A percentile compares a stretch with the other conserved stretches of the same genome.
These are phyloP conservation scores for Jamesozyma rosinii DNA, from an alignment of 805 yeast species.

Conservation along the genomic window DNA sequence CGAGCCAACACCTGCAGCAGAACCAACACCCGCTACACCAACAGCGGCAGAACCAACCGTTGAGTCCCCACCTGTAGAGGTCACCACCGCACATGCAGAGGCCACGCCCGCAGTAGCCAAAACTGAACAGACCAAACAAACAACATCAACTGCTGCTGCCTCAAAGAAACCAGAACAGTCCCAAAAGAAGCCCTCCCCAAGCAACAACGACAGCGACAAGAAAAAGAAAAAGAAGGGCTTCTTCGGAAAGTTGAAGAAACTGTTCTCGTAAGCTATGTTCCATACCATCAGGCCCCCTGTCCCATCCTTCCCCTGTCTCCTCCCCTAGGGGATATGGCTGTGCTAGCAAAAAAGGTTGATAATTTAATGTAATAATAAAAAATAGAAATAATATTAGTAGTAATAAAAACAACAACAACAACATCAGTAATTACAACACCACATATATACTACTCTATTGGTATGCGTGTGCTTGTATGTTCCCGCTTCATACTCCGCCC, in stretches of 20 bases:
- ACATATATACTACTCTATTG: no score
- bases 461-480: no score
- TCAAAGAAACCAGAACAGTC: conserved; percentile 4
- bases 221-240: conserved; percentile 17
- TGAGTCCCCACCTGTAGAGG: background rate
- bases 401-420: background rate
- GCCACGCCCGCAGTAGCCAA: background rate
- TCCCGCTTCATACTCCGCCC: no score
- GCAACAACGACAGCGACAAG: conserved; percentile 1
- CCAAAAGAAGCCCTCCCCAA: conserved; percentile 1
- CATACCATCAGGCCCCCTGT: no score
- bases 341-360: background rate
- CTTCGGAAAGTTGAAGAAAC: conserved; percentile 17
- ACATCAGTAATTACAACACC: no score
- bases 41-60: conserved; percentile 4
- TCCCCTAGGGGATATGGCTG: no score
- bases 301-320: no score
- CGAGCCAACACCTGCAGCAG: conserved; percentile 3
- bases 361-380: background rate
- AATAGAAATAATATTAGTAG: background rate
- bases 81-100: background rate
- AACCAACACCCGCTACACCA: conserved; percentile 1
- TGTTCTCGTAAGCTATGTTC: no score
- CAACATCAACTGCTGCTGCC: background rate
- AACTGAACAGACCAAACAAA: background rate